phyloP scores from a whole-genome alignment of 768 basidiomycete genomes.

The Lyophyllum atratum region DNA sequence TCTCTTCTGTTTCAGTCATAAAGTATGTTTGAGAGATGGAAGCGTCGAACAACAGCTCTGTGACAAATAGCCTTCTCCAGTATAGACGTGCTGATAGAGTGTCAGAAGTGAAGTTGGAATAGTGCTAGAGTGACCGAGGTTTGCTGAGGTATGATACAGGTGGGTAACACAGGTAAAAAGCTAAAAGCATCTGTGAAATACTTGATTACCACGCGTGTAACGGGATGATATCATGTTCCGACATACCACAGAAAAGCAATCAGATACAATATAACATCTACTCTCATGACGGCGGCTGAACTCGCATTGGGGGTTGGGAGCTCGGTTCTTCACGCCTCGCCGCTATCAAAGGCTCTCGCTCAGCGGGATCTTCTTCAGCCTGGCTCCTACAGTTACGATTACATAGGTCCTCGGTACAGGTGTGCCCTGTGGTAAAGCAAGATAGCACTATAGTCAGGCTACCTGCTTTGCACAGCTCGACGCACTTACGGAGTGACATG shows the following conservation, averaged over 20 bases:
- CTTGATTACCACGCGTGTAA: not conserved
- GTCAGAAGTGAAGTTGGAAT: not conserved
- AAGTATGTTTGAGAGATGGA: no score
- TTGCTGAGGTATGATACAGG: not conserved
- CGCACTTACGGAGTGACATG: conserved; percentile 38
- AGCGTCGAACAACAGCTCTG: no score
- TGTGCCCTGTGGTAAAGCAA: conserved; percentile 29
- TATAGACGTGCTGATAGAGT: not conserved
- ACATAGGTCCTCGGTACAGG: conserved; percentile 34
- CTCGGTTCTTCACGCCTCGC: conserved; percentile 25
- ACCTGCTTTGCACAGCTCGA: not conserved
- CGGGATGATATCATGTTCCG: not conserved
- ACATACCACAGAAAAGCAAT: not conserved
- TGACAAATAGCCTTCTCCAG: no score
- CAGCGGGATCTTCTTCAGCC: conserved; percentile 13
- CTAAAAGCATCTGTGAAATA: not conserved
- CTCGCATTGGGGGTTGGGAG: conserved; percentile 27
- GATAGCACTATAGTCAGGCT: not conserved
- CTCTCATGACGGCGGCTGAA: conserved; percentile 6
- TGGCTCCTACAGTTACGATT: conserved; percentile 19
- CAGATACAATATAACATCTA: not conserved
- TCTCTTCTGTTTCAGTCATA: no score
- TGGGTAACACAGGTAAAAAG: not conserved
- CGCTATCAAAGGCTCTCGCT: conserved; percentile 31
- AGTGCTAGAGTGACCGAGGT: not conserved